Evolutionary conservation across 345 rosid genomes (phyloP).

Genomic region (Camelina neglecta): DNA sequence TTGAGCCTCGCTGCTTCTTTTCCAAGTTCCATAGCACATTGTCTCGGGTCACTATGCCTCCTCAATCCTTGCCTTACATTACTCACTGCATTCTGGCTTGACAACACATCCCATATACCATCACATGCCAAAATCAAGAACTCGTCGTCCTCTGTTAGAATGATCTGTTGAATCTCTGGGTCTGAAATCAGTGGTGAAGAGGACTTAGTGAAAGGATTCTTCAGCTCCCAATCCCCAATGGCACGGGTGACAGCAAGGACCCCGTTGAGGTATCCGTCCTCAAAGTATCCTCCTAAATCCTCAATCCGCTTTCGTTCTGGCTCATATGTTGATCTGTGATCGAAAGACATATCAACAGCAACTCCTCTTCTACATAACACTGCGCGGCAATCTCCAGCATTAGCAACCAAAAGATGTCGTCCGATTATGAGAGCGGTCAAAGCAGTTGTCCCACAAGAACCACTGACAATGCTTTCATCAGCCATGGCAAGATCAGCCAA

Average conservation of each 20-base stretch:
- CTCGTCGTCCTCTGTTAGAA: constrained; percentile 73
- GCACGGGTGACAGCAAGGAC: constrained; percentile 77
- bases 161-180: constrained; percentile 71
- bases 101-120: constrained; percentile 84
- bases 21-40: constrained; percentile 72
- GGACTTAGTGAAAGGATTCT: constrained; percentile 48
- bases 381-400: constrained; percentile 93
- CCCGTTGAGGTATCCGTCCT: constrained; percentile 79
- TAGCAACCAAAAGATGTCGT: constrained; percentile 77
- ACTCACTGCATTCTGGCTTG: constrained; percentile 81
- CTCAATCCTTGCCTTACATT: constrained; percentile 72
- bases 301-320: constrained; percentile 66
- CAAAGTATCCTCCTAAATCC: constrained; percentile 66
- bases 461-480: constrained; percentile 54
- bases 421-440: constrained; percentile 87
- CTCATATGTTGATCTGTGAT: constrained; percentile 69
- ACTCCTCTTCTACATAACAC: constrained; percentile 68
- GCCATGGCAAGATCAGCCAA: constrained; percentile 76
- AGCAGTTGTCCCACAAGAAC: constrained; percentile 87
- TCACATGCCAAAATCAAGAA: constrained; percentile 82
- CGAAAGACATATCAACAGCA: constrained; percentile 75
- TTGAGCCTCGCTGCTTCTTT: constrained; percentile 74
- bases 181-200: constrained; percentile 77
- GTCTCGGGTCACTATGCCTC: constrained; percentile 71
- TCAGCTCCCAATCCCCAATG: constrained; percentile 75